Evolutionary conservation across 306 rosid species (phyloP), one percentile per base, ranked within the genome.

Genomic region (Rosa multiflora): DNA sequence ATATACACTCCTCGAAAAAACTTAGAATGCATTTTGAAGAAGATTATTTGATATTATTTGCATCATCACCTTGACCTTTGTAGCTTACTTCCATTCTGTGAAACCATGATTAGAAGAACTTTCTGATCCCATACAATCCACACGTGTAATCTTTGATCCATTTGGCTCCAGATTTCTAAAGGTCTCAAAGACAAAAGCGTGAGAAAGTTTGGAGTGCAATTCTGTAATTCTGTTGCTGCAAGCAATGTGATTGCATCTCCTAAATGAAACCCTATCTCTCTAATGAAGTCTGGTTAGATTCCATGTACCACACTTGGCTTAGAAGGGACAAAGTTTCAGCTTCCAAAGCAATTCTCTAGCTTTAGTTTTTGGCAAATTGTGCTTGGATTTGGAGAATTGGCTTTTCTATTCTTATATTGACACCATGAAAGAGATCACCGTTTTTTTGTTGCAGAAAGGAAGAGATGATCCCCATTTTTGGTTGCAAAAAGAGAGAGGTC

Each of bases 1-100:
- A 84, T 85, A 78, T 21, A 29, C 73, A 51, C 49, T 39, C 53
- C 23, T 10, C 46, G 12, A n/a, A 72, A 77, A 32, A n/a, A 17
- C 72, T 81, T 67, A 3, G 51, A 58, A 71, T 40, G 58, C 88
- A 83, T 83, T 48, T 40, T 6, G 42, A 51, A 63, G 20, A 49
- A 79, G 7, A 29, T 35, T 32, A 53, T 32, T 17, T 43, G 20
- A 58, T 37, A 20, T 49, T n/a, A 37, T 48, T 4, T 17, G 79
- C 70, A 52, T 18, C 32, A 49, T 67, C 56, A 77, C 26, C 26
- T 72, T 63, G 72, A 59, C 39, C 66, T 32, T 56, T n/a, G 29
- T n/a, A 8, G 56, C 51, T 59, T 76, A 52, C 51, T 37, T 76
- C 67, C 51, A 20, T 23, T 21, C 70, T 14, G 32, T 13, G 81